Percentiles rank a stretch among this genome's conserved stretches.
These are phyloP conservation scores for Xylariaceae sp. DNA, from an alignment of 2,329 filamentous ascomycete genomes.

Conservation along the genomic window DNA sequence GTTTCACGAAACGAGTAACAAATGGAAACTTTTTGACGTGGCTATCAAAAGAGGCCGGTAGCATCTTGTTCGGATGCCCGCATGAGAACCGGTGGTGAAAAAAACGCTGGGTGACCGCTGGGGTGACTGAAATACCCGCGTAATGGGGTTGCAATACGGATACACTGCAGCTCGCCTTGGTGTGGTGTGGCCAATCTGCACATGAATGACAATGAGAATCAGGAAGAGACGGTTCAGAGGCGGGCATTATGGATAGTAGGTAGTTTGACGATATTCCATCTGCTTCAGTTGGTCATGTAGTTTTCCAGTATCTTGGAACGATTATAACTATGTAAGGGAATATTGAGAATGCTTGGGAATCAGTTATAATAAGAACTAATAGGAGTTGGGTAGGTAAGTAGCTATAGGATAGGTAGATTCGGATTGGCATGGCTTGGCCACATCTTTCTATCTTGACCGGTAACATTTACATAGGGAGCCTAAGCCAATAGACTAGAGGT, in stretches of 20 bases:
- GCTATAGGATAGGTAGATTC: too few species aligned
- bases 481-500: too few species aligned
- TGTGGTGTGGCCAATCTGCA: slow-evolving; percentile 15
- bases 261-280: neutral
- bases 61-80: slow-evolving; percentile 25
- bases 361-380: too few species aligned
- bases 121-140: slow-evolving; percentile 24
- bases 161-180: slow-evolving; percentile 27
- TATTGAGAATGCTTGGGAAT: neutral
- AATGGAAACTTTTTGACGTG: slow-evolving; percentile 21
- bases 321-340: neutral
- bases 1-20: slow-evolving; percentile 23
- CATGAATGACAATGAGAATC: slow-evolving; percentile 9
- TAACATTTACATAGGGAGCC: too few species aligned
- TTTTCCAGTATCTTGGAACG: neutral
- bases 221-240: slow-evolving; percentile 9
- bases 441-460: too few species aligned
- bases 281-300: neutral
- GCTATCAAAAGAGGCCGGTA: slow-evolving; percentile 24
- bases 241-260: too few species aligned
- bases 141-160: slow-evolving; percentile 24
- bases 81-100: slow-evolving; percentile 23
- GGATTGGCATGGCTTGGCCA: too few species aligned
- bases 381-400: too few species aligned
- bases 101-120: slow-evolving; percentile 15